Evolutionary conservation across 2,329 filamentous ascomycete genomes (phyloP), one percentile per base, ranked within the genome.

Genomic region (Acarospora socialis): DNA sequence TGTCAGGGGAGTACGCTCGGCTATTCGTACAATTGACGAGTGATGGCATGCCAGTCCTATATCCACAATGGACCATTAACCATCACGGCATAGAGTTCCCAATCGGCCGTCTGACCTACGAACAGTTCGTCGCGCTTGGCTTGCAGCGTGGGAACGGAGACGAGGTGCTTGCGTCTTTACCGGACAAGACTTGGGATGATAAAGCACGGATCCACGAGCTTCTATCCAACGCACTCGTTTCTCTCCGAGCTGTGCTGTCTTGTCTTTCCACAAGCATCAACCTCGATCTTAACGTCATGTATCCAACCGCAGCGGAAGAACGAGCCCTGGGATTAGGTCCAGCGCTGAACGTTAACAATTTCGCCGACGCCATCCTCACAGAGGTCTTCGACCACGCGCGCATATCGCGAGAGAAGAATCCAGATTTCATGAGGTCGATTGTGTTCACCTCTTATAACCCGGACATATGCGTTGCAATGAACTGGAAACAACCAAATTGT

Each of bases 401-500:
- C 26, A 45, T 70, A 46, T 41, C 82, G 54, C 65, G 76, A 36
- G 66, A 75, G 37, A 59, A 62, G 40, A 74, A 72, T 1, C 74
- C 81, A 6, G 75, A 82, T 33, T 72, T 76, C 10, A 76, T 90
- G 44, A 69, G 86, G 23, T 92, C 82, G 8, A 77, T 98, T 32
- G 82, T 94, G 7, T 94, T 98, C 53, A 92, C 82, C 46, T 92
- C 83, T 14, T 93, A 87, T 56, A 94, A 92, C 51, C 67, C 81
- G 8, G 79, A 77, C 41, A 71, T 95, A 13, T 98, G 90, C 57
- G 92, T 82, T 10, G 86, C 87, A 4, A 60, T 98, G 46, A 98
- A 98, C 57, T 98, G 90, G 90, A 98, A 98, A 56, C 90, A 98
- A 55, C 90, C 90, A 2, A 98, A 95, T 51, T 98, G 73, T 77